These are phyloP conservation scores for Cutaneotrichosporon daszewskae DNA, from an alignment of 1,284 basidiomycete genomes.

Conservation along the genomic window DNA sequence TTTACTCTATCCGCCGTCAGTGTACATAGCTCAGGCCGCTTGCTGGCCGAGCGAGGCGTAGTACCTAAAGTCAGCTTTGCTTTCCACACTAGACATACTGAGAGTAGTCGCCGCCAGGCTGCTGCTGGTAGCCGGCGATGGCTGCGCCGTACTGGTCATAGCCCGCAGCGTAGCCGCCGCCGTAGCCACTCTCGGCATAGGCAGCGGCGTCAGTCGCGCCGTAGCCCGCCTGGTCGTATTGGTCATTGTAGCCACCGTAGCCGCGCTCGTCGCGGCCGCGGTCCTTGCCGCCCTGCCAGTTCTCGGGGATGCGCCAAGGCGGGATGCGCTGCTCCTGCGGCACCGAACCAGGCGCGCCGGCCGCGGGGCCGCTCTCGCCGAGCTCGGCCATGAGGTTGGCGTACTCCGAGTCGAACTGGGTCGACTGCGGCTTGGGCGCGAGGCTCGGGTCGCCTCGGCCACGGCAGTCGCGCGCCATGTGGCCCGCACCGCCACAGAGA, in stretches of 20 bases:
- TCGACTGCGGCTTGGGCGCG: conserved; percentile 28
- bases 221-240: conserved; percentile 2
- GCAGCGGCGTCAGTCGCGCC: conserved; percentile 20
- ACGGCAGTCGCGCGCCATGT: conserved; percentile 94
- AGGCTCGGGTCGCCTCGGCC: conserved; percentile 51
- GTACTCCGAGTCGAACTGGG: conserved; percentile 88
- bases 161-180: conserved; percentile 11
- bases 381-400: conserved; percentile 96
- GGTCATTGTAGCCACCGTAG: conserved; percentile 13
- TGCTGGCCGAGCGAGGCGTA: conserved; percentile 8
- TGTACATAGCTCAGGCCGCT: background rate
- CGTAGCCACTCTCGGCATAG: conserved; percentile 12
- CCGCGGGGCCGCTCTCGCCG: conserved; percentile 64
- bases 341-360: conserved; percentile 42
- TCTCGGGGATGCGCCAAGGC: conserved; percentile 51
- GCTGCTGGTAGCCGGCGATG: conserved; percentile 6
- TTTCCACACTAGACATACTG: background rate
- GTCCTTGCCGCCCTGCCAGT: conserved; percentile 45
- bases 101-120: conserved; percentile 10
- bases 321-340: conserved; percentile 42
- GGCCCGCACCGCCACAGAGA: conserved; percentile 84
- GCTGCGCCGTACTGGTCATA: conserved; percentile 8
- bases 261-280: conserved; percentile 19
- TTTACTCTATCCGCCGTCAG: no score
- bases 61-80: conserved; percentile 1